These are phyloP conservation scores for Saccharomycopsis olivae DNA, from an alignment of 805 yeast species.

Conservation along the genomic window DNA sequence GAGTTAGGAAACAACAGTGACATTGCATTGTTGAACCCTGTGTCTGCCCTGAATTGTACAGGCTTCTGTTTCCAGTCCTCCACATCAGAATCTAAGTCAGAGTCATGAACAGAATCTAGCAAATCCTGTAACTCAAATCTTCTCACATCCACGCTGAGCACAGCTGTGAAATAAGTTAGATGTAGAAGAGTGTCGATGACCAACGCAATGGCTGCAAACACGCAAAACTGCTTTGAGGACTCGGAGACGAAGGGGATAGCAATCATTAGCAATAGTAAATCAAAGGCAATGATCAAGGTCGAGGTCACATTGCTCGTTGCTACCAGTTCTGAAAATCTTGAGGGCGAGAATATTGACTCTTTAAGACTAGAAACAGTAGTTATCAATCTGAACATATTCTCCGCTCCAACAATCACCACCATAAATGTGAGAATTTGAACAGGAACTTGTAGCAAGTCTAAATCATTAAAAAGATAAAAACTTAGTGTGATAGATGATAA, in stretches of 20 bases:
- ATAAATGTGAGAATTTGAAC: constrained; percentile 31
- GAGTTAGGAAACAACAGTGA: neutral
- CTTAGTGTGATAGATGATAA: constrained; percentile 35
- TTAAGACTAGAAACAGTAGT: constrained; percentile 27
- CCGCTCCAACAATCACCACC: constrained; percentile 33
- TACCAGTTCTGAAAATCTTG: constrained; percentile 30
- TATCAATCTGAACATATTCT: constrained; percentile 38
- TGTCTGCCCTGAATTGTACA: neutral
- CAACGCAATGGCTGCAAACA: constrained; percentile 38
- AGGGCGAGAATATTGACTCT: constrained; percentile 28
- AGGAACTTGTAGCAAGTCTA: constrained; percentile 27
- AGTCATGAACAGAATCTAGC: too few relatives aligned
- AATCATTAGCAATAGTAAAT: constrained; percentile 22
- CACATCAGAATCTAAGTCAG: neutral
- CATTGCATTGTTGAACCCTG: neutral
- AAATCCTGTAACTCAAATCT: constrained; percentile 33
- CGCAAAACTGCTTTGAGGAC: constrained; percentile 30
- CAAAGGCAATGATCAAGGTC: constrained; percentile 26
- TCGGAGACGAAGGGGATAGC: constrained; percentile 25
- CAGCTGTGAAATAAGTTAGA: constrained; percentile 52
- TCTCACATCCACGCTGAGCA: constrained; percentile 56
- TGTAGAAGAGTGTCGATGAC: constrained; percentile 51
- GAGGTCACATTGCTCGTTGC: constrained; percentile 30
- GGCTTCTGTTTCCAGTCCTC: too few relatives aligned
- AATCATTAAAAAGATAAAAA: constrained; percentile 27